Conservation (phyloP, 2,329 filamentous ascomycete species). For the Cephalotrichum gorgonifer region DNA sequence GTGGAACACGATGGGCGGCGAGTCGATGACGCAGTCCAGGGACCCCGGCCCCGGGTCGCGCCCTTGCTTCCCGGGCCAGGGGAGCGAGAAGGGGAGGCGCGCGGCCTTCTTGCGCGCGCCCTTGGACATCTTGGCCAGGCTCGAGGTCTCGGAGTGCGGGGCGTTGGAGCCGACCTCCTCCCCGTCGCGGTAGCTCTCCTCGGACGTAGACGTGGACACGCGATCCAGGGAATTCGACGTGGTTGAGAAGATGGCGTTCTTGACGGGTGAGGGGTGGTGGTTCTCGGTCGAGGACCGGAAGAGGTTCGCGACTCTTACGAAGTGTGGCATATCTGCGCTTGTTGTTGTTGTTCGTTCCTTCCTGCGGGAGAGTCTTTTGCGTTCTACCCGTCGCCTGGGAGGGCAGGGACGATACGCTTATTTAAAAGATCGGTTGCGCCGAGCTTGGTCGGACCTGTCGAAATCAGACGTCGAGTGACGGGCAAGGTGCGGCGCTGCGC, state of each 20-base stretch:
- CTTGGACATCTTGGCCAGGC: too few species aligned
- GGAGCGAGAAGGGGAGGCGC: slow-evolving; percentile 24
- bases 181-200: neutral
- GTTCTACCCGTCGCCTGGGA: too few species aligned
- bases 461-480: too few species aligned
- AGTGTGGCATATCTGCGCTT: neutral
- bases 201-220: neutral
- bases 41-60: slow-evolving; percentile 26
- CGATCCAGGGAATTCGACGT: neutral
- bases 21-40: slow-evolving; percentile 61
- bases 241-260: neutral
- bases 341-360: neutral
- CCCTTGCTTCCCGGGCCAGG: slow-evolving; percentile 22
- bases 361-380: neutral
- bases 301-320: neutral
- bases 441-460: too few species aligned
- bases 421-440: too few species aligned
- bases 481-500: too few species aligned
- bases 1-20: slow-evolving; percentile 76
- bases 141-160: neutral
- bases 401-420: too few species aligned
- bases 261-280: neutral
- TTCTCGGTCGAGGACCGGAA: neutral
- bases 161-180: neutral
- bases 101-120: slow-evolving; percentile 8